phyloP scores from a whole-genome alignment of 768 basidiomycete species.

The Termitomyces sp. region DNA sequence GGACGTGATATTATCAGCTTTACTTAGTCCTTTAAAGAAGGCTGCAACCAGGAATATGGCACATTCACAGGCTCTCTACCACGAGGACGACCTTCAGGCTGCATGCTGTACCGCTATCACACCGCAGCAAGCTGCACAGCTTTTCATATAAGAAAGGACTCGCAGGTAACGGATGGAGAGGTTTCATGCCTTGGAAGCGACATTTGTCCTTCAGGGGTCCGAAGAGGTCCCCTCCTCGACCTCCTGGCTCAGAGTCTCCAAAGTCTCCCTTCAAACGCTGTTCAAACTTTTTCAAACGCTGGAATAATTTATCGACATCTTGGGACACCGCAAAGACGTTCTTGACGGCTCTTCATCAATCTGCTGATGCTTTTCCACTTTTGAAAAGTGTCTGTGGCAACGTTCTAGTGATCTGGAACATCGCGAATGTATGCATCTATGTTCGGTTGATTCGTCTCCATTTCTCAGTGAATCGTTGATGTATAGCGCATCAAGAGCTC shows the following conservation, averaged over 20 bases:
- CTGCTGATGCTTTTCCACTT: neutral
- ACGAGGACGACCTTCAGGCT: neutral
- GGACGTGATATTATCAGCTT: neutral
- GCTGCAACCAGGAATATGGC: neutral
- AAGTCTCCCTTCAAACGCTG: neutral
- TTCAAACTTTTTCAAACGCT: neutral
- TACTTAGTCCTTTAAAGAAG: neutral
- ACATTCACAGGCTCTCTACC: neutral
- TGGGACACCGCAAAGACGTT: neutral
- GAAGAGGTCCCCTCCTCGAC: neutral
- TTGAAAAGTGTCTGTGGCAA: neutral
- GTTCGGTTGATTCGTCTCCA: neutral
- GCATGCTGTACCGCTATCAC: neutral
- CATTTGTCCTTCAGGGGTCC: neutral
- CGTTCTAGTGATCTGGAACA: neutral
- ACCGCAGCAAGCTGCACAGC: neutral
- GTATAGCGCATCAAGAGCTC: neutral
- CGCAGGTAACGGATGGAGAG: neutral
- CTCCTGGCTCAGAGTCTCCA: neutral
- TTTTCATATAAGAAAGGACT: neutral
- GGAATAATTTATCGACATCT: neutral
- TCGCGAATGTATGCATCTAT: neutral
- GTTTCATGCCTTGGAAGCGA: neutral
- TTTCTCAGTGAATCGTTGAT: neutral
- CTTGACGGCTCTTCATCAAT: neutral